Conservation (phyloP, 1,284 basidiomycete species). For the Singerocomus inundabilis region DNA sequence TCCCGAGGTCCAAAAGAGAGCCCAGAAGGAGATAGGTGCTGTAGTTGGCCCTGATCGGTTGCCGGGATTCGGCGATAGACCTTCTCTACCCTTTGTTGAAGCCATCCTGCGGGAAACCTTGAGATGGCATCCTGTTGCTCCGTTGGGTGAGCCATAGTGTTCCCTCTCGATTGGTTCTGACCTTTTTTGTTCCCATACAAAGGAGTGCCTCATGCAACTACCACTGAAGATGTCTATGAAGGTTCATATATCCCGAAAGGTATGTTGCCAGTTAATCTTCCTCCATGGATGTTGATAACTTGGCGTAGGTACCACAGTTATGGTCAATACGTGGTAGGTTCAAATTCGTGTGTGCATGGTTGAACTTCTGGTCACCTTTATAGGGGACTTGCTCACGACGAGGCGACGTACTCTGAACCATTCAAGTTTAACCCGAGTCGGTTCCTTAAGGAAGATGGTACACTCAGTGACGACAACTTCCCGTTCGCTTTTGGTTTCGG, state of each 20-base stretch:
- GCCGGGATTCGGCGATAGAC: slow-evolving; percentile 41
- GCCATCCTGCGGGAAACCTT: slow-evolving; percentile 53
- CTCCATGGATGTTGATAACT: not conserved
- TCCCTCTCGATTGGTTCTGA: slow-evolving; percentile 1
- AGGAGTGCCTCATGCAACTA: slow-evolving; percentile 46
- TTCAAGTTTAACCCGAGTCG: slow-evolving; percentile 45
- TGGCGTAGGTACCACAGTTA: slow-evolving; percentile 36
- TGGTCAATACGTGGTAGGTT: slow-evolving; percentile 46
- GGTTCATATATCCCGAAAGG: slow-evolving; percentile 44
- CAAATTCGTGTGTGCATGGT: not conserved
- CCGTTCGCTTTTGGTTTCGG: slow-evolving; percentile 46
- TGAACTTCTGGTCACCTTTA: not conserved
- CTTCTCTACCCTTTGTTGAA: slow-evolving; percentile 44
- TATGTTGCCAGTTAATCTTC: slow-evolving; percentile 2
- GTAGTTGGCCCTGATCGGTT: slow-evolving; percentile 38
- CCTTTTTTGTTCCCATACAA: not conserved
- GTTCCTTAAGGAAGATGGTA: slow-evolving; percentile 30
- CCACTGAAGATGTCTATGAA: slow-evolving; percentile 42
- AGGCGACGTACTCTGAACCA: slow-evolving; percentile 41
- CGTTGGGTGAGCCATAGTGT: slow-evolving; percentile 38
- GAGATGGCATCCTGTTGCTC: slow-evolving; percentile 48
- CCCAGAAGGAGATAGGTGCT: slow-evolving; percentile 45
- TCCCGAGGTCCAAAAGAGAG: slow-evolving; percentile 42
- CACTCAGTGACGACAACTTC: slow-evolving; percentile 34
- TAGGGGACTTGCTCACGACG: slow-evolving; percentile 48